Base-by-base conservation (phyloP, 2,329 filamentous ascomycete genomes). In the Ophiostoma sp. region DNA sequence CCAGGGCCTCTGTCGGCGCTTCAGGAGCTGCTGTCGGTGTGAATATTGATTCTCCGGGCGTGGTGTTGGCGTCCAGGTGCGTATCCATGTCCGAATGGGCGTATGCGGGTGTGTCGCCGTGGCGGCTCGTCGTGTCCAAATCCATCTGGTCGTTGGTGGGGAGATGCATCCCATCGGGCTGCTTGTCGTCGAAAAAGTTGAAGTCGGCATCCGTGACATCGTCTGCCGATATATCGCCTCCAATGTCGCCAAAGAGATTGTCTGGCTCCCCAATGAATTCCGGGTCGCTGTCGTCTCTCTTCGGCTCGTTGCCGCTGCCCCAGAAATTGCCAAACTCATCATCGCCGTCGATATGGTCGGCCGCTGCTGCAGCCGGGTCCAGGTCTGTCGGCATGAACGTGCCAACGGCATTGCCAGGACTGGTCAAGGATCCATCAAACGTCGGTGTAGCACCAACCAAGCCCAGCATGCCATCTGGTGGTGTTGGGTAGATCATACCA, bases 181-280 rank as follows among this genome's bases (percentile, higher is more conserved):
- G 65, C 72, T 90, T 88, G 75, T 94, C 91, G 74, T 94, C 91
- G 74, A 94, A 94, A 78, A 94, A 94, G 76, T 86, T 92, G 77
- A 94, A 94, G 76, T 95, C 92, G 6, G 88, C 91, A 74, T 95
- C 92, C 0, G 90, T 93, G n/a, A 94, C 84, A 73, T 88, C 86
- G n/a, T 88, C 86, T n/a, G 85, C 88, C 78, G 92, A 92, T 74
- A 90, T 86, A 73, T 92, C 89, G 10, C 85, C 86, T 15, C 88
- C 88, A 74, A 91, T 83, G 69, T 91, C 89, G 27, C 85, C 89
- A 75, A 92, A 91, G 5, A 92, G 80, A 74, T 89, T 83, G 39
- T 86, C 86, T 0, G 73, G 71, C 10, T 83, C 81, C 33, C 84
- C 84, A 41, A 78, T 77, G 5, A 83, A 80, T 39, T 81, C 80